Evolutionary conservation across 805 yeast genomes (phyloP).

Genomic region (Isabelozyma gotoi): DNA sequence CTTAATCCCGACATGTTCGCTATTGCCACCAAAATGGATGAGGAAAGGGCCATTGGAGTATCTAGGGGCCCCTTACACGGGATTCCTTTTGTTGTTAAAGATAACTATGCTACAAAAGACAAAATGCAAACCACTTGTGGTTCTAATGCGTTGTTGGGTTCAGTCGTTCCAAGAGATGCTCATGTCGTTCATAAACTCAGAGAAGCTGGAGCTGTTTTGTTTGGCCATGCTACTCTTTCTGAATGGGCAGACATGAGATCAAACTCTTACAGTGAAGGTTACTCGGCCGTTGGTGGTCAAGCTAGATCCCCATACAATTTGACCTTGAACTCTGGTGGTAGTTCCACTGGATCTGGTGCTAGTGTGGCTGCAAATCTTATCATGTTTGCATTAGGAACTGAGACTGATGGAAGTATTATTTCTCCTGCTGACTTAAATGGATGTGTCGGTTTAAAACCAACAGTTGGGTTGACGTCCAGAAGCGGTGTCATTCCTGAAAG

Average conservation of each 20-base stretch:
- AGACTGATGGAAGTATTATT: conserved; percentile 26
- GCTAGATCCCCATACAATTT: conserved; percentile 23
- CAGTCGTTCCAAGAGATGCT: conserved; percentile 27
- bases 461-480: conserved; percentile 26
- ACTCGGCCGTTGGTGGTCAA: conserved; percentile 25
- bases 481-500: conserved; percentile 26
- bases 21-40: conserved; percentile 19
- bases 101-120: conserved; percentile 25
- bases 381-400: conserved; percentile 24
- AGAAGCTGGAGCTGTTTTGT: conserved; percentile 25
- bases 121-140: conserved; percentile 18
- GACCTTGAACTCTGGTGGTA: conserved; percentile 23
- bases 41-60: conserved; percentile 13
- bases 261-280: conserved; percentile 22
- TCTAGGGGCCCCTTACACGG: conserved; percentile 24
- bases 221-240: conserved; percentile 24
- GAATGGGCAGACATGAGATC: conserved; percentile 31
- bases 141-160: conserved; percentile 19
- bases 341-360: conserved; percentile 27
- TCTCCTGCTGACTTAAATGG: conserved; percentile 25
- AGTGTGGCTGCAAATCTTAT: conserved; percentile 25
- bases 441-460: conserved; percentile 24
- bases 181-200: conserved; percentile 19
- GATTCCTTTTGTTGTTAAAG: conserved; percentile 26
- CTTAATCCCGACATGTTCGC: conserved; percentile 21